Percentiles rank a stretch among this genome's conserved stretches.
Evolutionary conservation across 2,329 filamentous ascomycete species (phyloP).

Genomic region (Atkinsonella hypoxylon): DNA sequence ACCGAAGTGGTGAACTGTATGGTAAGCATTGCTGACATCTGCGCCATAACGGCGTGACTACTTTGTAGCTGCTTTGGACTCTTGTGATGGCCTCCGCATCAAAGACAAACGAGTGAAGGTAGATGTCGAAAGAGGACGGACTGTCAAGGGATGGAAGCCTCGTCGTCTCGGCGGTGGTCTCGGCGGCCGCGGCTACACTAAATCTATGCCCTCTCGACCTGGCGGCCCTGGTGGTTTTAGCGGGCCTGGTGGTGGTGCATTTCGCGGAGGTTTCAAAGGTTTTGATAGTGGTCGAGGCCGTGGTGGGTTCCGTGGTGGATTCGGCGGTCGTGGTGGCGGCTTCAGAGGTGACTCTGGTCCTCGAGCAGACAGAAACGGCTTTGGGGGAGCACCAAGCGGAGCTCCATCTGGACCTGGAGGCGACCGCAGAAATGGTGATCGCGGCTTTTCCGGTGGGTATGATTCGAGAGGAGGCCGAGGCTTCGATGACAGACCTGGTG

Average conservation of each 20-base stretch:
- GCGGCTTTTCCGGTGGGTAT: slow-evolving; percentile 36
- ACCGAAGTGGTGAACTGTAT: slow-evolving; percentile 14
- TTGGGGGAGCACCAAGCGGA: slow-evolving; percentile 33
- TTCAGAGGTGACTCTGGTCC: slow-evolving; percentile 31
- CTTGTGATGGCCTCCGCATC: slow-evolving; percentile 78
- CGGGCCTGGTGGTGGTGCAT: slow-evolving; percentile 37
- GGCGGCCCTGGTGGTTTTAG: slow-evolving; percentile 48
- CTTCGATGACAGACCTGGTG: slow-evolving; percentile 43
- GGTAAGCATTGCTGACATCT: slow-evolving; percentile 58
- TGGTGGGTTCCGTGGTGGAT: slow-evolving; percentile 25
- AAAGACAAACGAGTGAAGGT: slow-evolving; percentile 86
- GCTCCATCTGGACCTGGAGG: slow-evolving; percentile 49
- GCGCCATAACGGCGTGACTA: slow-evolving; percentile 42
- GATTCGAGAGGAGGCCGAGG: slow-evolving; percentile 42
- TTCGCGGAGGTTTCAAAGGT: slow-evolving; percentile 33
- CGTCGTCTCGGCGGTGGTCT: slow-evolving; percentile 84
- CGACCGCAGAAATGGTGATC: slow-evolving; percentile 31
- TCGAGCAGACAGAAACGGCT: slow-evolving; percentile 32
- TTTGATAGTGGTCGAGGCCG: slow-evolving; percentile 32
- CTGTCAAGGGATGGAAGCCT: slow-evolving; percentile 87
- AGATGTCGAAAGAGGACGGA: slow-evolving; percentile 91
- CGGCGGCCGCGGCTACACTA: slow-evolving; percentile 87
- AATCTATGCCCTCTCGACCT: slow-evolving; percentile 60
- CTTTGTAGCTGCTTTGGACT: slow-evolving; percentile 75
- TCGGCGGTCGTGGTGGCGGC: slow-evolving; percentile 43